Evolutionary conservation across 371 early-diverging fungal genomes (phyloP).

Genomic region (Zopfochytrium polystomum): DNA sequence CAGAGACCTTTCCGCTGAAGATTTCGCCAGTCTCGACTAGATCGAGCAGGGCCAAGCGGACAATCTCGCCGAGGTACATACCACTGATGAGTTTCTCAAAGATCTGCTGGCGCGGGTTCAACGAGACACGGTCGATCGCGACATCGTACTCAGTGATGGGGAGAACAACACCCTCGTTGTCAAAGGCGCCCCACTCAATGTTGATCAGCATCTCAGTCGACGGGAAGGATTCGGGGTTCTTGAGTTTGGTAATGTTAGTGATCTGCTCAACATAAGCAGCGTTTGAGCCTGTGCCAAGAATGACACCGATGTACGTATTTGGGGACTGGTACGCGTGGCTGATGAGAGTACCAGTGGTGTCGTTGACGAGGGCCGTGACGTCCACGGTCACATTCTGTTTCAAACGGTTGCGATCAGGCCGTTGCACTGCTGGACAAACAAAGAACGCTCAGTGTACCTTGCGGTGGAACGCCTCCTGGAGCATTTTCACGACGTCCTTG

Average conservation of each 20-base stretch:
- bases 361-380: conserved; percentile 90
- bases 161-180: conserved; percentile 64
- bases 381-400: conserved; percentile 57
- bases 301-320: conserved; percentile 80
- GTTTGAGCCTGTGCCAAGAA: conserved; percentile 95
- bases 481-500: conserved; percentile 79
- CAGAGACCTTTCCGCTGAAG: conserved; percentile 65
- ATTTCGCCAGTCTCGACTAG: conserved; percentile 78
- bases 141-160: conserved; percentile 83
- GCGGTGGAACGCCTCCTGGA: conserved; percentile 80
- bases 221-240: conserved; percentile 38
- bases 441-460: conserved; percentile 57
- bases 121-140: conserved; percentile 76
- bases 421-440: too few species aligned
- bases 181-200: conserved; percentile 84
- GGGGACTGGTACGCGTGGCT: conserved; percentile 83
- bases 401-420: too few species aligned
- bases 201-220: conserved; percentile 85
- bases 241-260: conserved; percentile 70
- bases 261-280: conserved; percentile 89
- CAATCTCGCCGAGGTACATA: conserved; percentile 92
- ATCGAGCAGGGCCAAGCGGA: conserved; percentile 70
- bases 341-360: conserved; percentile 91
- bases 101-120: conserved; percentile 75
- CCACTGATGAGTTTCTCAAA: conserved; percentile 96